These are phyloP conservation scores for Bipolaris zeicola DNA, from an alignment of 2,329 filamentous ascomycete genomes.

Conservation along the genomic window DNA sequence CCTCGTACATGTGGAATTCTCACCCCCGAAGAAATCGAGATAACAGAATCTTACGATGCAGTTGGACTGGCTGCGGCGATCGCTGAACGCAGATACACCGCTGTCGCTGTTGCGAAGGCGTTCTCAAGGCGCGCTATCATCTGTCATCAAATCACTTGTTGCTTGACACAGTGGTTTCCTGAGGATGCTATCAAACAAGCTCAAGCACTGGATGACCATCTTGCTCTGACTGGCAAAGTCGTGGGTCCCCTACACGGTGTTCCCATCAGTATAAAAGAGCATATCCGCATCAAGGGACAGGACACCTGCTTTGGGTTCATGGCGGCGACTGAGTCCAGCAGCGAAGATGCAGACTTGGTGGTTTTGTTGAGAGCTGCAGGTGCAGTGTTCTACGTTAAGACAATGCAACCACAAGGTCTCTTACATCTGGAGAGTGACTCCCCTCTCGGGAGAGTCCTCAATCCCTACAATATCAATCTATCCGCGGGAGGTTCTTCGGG, in stretches of 20 bases:
- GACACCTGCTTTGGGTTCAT: constrained; percentile 42
- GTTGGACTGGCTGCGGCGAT: too few species aligned
- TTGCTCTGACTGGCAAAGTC: constrained; percentile 18
- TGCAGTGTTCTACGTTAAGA: constrained; percentile 64
- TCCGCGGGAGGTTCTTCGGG: constrained; percentile 63
- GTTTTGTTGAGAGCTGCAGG: constrained; percentile 59
- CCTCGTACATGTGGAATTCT: too few species aligned
- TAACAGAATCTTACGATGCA: constrained; percentile 3
- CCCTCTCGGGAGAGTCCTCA: constrained; percentile 63
- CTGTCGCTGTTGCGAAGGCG: too few species aligned
- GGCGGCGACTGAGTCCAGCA: too few species aligned
- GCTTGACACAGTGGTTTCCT: too few species aligned
- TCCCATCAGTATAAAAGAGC: constrained; percentile 56
- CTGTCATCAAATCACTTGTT: too few species aligned
- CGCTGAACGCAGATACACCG: too few species aligned
- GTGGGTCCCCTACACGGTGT: constrained; percentile 55
- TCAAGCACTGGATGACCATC: too few species aligned
- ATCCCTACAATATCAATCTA: constrained; percentile 62
- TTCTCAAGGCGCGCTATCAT: too few species aligned
- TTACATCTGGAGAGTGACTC: constrained; percentile 68
- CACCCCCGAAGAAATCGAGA: too few species aligned
- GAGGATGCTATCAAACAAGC: too few species aligned
- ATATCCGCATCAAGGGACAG: constrained; percentile 56
- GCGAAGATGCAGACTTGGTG: constrained; percentile 48
- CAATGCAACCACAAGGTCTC: constrained; percentile 62